Conservation (phyloP, 768 basidiomycete genomes). For the Paxillus rubicundulus region DNA sequence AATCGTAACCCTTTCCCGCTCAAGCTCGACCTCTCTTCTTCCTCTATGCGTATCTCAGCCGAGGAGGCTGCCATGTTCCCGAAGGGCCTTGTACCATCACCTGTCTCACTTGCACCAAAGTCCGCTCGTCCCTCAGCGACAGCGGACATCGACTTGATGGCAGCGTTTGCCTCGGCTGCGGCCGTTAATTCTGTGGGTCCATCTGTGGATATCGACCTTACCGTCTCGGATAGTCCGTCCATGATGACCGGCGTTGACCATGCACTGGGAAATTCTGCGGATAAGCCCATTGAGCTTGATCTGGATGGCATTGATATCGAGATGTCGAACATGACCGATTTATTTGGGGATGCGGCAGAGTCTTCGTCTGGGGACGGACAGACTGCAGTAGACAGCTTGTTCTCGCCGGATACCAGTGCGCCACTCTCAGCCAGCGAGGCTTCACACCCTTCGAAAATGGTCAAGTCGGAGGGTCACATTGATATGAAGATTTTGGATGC, state of each 20-base stretch:
- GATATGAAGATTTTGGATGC: constrained; percentile 39
- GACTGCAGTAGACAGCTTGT: constrained; percentile 45
- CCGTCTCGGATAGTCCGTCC: constrained; percentile 37
- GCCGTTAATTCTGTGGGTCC: constrained; percentile 31
- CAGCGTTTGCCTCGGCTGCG: constrained; percentile 51
- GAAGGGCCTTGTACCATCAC: constrained; percentile 62
- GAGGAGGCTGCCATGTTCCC: constrained; percentile 59
- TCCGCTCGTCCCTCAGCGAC: constrained; percentile 63
- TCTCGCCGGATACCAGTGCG: constrained; percentile 42
- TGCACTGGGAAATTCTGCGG: constrained; percentile 58
- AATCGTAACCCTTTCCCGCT: constrained; percentile 67
- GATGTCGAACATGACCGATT: constrained; percentile 46
- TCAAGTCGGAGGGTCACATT: constrained; percentile 18
- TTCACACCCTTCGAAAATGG: constrained; percentile 18
- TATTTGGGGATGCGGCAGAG: constrained; percentile 53
- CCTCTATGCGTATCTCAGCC: constrained; percentile 60
- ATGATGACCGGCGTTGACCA: constrained; percentile 31
- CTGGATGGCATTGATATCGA: constrained; percentile 67
- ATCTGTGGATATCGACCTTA: constrained; percentile 58
- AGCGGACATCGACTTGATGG: constrained; percentile 64
- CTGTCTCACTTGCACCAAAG: constrained; percentile 79
- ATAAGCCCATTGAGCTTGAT: constrained; percentile 82
- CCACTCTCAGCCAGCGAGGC: constrained; percentile 15
- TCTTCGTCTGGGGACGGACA: constrained; percentile 34
- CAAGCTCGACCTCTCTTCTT: constrained; percentile 79